A percentile compares a stretch with the other conserved stretches of the same genome.
phyloP scores from a whole-genome alignment of 805 yeast species.

The Vanderwaltozyma polyspora region DNA sequence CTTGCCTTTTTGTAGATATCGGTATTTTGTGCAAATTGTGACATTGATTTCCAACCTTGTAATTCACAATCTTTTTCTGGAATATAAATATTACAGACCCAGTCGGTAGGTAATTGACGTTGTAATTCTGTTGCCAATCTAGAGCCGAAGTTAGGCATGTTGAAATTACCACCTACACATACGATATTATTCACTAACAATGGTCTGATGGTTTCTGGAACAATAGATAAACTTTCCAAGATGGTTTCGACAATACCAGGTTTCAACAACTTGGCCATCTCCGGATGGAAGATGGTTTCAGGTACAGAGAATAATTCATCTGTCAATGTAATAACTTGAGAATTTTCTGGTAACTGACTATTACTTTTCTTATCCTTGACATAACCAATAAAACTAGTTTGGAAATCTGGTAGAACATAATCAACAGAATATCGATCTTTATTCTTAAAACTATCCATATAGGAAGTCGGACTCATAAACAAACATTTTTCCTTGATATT shows the following conservation, averaged over 20 bases:
- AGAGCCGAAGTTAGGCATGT: slow-evolving; percentile 52
- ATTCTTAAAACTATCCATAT: slow-evolving; percentile 22
- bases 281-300: slow-evolving; percentile 80
- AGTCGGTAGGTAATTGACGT: slow-evolving; percentile 58
- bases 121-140: slow-evolving; percentile 53
- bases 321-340: slow-evolving; percentile 53
- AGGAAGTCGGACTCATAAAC: slow-evolving; percentile 39
- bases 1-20: slow-evolving; percentile 38
- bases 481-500: slow-evolving; percentile 62
- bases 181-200: slow-evolving; percentile 69
- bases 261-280: slow-evolving; percentile 61
- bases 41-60: slow-evolving; percentile 51
- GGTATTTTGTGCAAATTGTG: slow-evolving; percentile 27
- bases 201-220: slow-evolving; percentile 68
- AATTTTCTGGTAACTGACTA: slow-evolving; percentile 33
- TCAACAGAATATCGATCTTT: slow-evolving; percentile 36
- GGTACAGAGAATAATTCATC: slow-evolving; percentile 89
- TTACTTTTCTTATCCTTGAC: slow-evolving; percentile 31
- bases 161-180: slow-evolving; percentile 73
- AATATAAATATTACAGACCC: slow-evolving; percentile 42
- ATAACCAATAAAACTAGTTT: slow-evolving; percentile 68
- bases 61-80: slow-evolving; percentile 30
- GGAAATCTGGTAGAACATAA: slow-evolving; percentile 81
- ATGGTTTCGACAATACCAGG: slow-evolving; percentile 68
- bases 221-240: slow-evolving; percentile 51